These are phyloP conservation scores for Teratosphaeriaceae sp. DNA, from an alignment of 2,329 filamentous ascomycete species.

Conservation along the genomic window DNA sequence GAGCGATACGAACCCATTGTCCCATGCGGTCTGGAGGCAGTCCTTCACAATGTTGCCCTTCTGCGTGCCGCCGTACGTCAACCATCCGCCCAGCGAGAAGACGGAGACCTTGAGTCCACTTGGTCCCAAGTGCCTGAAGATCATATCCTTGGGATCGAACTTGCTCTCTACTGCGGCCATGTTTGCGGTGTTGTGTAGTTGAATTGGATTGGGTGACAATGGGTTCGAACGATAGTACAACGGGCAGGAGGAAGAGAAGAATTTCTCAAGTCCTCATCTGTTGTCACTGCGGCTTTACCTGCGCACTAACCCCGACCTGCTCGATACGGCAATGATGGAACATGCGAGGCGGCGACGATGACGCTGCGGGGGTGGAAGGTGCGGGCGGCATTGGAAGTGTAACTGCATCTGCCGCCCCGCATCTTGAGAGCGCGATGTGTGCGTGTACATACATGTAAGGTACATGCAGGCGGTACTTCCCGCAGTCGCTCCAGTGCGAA, in stretches of 20 bases:
- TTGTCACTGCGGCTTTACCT: not conserved
- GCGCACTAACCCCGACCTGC: slow-evolving; percentile 1
- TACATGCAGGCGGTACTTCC: too few species aligned
- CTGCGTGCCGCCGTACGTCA: slow-evolving; percentile 45
- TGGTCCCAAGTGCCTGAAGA: slow-evolving; percentile 39
- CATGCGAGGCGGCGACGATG: too few species aligned
- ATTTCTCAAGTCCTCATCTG: too few species aligned
- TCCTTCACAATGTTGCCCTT: slow-evolving; percentile 46
- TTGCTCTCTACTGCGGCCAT: slow-evolving; percentile 37
- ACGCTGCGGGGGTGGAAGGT: too few species aligned
- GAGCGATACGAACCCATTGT: slow-evolving; percentile 37
- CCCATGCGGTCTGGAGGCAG: slow-evolving; percentile 44
- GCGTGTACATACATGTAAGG: too few species aligned
- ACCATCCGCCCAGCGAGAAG: slow-evolving; percentile 42
- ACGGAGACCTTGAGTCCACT: slow-evolving; percentile 46
- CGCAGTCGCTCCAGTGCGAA: too few species aligned
- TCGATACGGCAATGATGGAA: not conserved
- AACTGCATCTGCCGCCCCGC: too few species aligned
- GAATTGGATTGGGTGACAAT: too few species aligned
- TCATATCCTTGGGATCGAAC: slow-evolving; percentile 46
- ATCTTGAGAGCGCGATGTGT: too few species aligned
- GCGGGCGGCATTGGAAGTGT: too few species aligned
- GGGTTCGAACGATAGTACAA: too few species aligned
- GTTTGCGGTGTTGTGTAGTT: slow-evolving; percentile 10
- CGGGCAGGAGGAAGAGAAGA: not conserved